Evolutionary conservation across 345 rosid genomes (phyloP).

Genomic region (Gynandropsis gynandra): DNA sequence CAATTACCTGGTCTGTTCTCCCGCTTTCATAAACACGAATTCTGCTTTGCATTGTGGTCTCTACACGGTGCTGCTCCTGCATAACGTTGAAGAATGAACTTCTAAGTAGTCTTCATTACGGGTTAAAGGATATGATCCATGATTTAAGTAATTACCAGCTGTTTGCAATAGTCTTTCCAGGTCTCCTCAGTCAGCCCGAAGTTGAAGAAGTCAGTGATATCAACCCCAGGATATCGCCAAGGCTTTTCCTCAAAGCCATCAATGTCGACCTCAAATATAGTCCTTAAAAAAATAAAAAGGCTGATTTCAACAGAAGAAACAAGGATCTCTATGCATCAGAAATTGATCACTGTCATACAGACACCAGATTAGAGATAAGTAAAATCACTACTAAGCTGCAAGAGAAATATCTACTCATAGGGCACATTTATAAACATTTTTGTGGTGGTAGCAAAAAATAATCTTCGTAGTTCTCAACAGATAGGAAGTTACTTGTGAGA

Average conservation of each 20-base stretch:
- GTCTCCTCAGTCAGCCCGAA: conserved; percentile 91
- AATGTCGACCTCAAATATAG: conserved; percentile 89
- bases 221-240: conserved; percentile 82
- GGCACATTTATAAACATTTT: conserved; percentile 6
- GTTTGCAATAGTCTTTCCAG: conserved; percentile 98
- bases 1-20: conserved; percentile 75
- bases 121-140: conserved; percentile 17
- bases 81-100: conserved; percentile 20
- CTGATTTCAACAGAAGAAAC: conserved; percentile 15
- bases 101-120: conserved; percentile 24
- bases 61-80: conserved; percentile 87
- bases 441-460: conserved; percentile 1
- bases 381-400: background rate
- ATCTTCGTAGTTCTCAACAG: conserved; percentile 14
- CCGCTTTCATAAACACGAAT: conserved; percentile 98
- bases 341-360: background rate
- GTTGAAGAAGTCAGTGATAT: conserved; percentile 81
- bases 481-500: conserved; percentile 75
- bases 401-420: too few species aligned
- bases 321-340: conserved; percentile 1
- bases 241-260: conserved; percentile 97
- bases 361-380: conserved; percentile 1
- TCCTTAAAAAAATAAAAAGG: conserved; percentile 46
- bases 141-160: conserved; percentile 59
- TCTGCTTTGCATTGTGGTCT: conserved; percentile 95